Conservation (phyloP, 2,329 filamentous ascomycete species). For the Cladosporium austrohemisphaericum region DNA sequence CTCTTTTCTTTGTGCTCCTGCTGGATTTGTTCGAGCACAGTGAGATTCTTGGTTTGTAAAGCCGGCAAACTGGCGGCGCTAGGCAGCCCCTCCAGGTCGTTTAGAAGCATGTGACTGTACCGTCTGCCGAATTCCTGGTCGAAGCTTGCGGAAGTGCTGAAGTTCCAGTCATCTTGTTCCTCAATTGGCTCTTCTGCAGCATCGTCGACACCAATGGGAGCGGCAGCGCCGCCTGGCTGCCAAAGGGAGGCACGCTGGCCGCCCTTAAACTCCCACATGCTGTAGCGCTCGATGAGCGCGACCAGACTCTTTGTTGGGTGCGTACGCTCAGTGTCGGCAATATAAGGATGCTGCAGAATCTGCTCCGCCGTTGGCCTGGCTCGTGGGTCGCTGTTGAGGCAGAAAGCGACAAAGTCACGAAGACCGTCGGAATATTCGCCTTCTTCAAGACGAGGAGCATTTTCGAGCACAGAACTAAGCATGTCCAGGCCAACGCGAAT, state of each 20-base stretch:
- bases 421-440: slow-evolving; percentile 66
- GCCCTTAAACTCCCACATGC: slow-evolving; percentile 70
- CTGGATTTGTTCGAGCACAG: slow-evolving; percentile 35
- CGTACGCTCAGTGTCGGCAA: slow-evolving; percentile 57
- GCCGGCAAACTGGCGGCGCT: slow-evolving; percentile 21
- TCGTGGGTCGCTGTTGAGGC: slow-evolving; percentile 64
- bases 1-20: slow-evolving; percentile 55
- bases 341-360: slow-evolving; percentile 66
- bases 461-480: slow-evolving; percentile 46
- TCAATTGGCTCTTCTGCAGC: slow-evolving; percentile 41
- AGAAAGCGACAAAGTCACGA: slow-evolving; percentile 68
- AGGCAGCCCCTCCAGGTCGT: slow-evolving; percentile 18
- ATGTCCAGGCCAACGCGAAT: slow-evolving; percentile 46
- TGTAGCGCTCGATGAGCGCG: slow-evolving; percentile 67
- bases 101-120: slow-evolving; percentile 32
- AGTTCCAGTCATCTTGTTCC: slow-evolving; percentile 58
- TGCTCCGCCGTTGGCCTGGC: slow-evolving; percentile 66
- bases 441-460: slow-evolving; percentile 64
- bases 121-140: slow-evolving; percentile 41
- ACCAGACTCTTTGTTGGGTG: slow-evolving; percentile 64
- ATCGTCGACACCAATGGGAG: slow-evolving; percentile 37
- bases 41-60: slow-evolving; percentile 20
- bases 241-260: slow-evolving; percentile 65
- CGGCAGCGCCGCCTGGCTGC: slow-evolving; percentile 55
- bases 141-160: slow-evolving; percentile 61